Evolutionary conservation across 2,329 filamentous ascomycete genomes (phyloP).

Genomic region (Periconia sp.): DNA sequence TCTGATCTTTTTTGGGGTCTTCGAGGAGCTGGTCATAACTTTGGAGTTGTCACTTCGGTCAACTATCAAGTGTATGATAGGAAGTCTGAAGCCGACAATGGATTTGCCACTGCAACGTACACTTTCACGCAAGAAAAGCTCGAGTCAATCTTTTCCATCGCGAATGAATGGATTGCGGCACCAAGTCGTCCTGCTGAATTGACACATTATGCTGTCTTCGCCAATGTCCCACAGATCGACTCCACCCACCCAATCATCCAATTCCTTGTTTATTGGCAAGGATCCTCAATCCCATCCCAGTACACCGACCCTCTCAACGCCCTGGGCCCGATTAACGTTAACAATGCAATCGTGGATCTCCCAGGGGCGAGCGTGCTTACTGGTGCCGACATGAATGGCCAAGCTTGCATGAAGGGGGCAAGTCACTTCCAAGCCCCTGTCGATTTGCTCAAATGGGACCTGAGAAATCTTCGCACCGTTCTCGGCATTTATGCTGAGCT

Average conservation of each 20-base stretch:
- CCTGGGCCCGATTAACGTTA: conserved; percentile 12
- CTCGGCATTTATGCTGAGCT: conserved; percentile 16
- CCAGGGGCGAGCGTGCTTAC: conserved; percentile 15
- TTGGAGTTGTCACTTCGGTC: conserved; percentile 31
- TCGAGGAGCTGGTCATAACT: conserved; percentile 41
- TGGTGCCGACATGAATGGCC: conserved; percentile 8
- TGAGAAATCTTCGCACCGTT: conserved; percentile 12
- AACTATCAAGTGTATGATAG: conserved; percentile 9
- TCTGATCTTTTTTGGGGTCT: conserved; percentile 42
- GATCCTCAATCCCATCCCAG: conserved; percentile 9
- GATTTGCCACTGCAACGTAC: conserved; percentile 9
- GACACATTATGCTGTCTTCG: conserved; percentile 4
- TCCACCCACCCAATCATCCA: background rate
- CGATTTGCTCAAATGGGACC: conserved; percentile 9
- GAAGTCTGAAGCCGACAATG: conserved; percentile 4
- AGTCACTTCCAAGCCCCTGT: conserved; percentile 13
- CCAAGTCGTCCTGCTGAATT: conserved; percentile 2
- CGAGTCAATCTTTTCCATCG: conserved; percentile 4
- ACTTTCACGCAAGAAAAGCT: conserved; percentile 5
- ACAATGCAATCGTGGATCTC: conserved; percentile 14
- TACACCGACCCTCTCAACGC: conserved; percentile 21
- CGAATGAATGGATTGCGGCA: conserved; percentile 6
- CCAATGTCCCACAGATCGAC: background rate
- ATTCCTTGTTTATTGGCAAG: conserved; percentile 2
- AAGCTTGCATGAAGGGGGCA: conserved; percentile 18